Conservation (phyloP, 1,284 basidiomycete genomes). For the Chalciporus sp. region DNA sequence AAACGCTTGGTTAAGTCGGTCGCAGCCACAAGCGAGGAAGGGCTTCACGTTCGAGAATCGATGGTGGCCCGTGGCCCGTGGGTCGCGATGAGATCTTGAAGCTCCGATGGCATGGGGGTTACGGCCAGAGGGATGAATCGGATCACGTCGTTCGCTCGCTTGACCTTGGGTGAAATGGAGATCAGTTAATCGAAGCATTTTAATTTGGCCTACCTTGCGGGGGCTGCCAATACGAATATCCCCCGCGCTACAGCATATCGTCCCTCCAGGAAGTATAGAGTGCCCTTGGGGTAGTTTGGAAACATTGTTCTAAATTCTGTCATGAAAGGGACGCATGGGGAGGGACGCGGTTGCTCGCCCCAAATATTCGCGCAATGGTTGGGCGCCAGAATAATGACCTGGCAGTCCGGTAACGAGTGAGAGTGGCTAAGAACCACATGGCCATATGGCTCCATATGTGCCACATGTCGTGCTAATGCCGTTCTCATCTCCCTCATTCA, state of each 20-base stretch:
- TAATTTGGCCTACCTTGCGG: too few relatives aligned
- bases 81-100: not conserved
- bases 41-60: too few relatives aligned
- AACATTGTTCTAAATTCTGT: too few relatives aligned
- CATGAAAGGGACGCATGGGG: too few relatives aligned
- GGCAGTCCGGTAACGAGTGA: not conserved
- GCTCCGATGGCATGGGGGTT: too few relatives aligned
- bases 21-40: not conserved
- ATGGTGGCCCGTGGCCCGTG: not conserved
- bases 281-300: too few relatives aligned
- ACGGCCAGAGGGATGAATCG: not conserved
- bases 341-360: too few relatives aligned
- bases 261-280: too few relatives aligned
- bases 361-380: too few relatives aligned
- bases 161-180: conserved; percentile 1
- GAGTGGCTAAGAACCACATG: not conserved
- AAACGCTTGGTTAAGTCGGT: not conserved
- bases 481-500: not conserved
- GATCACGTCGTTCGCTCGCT: conserved; percentile 16
- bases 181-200: not conserved
- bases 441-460: too few relatives aligned
- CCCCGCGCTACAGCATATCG: too few relatives aligned
- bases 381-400: not conserved
- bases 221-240: too few relatives aligned
- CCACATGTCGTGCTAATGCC: not conserved